Conservation (phyloP, 2,329 filamentous ascomycete species). For the Trichoderma endophyticum region DNA sequence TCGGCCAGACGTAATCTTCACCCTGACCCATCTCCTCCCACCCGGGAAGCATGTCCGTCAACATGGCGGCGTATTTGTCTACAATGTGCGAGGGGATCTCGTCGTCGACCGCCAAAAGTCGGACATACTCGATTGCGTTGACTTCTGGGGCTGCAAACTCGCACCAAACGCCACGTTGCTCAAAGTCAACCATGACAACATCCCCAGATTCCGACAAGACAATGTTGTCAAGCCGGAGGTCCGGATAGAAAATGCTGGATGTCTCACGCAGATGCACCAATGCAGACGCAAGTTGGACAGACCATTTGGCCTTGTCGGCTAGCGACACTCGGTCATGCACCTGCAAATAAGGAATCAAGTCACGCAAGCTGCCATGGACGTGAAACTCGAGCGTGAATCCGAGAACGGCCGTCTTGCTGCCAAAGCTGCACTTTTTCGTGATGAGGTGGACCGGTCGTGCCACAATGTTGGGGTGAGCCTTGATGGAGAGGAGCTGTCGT, state of each 20-base stretch:
- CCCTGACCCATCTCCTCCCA: slow-evolving; percentile 42
- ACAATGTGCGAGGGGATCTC: slow-evolving; percentile 40
- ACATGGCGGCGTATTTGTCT: slow-evolving; percentile 40
- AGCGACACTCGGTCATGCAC: slow-evolving; percentile 43
- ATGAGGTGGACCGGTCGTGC: slow-evolving; percentile 51
- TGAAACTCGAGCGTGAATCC: slow-evolving; percentile 58
- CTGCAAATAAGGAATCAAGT: slow-evolving; percentile 50
- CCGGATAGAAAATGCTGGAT: slow-evolving; percentile 52
- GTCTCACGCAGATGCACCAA: slow-evolving; percentile 48
- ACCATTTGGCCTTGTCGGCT: slow-evolving; percentile 51
- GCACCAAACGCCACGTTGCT: slow-evolving; percentile 61
- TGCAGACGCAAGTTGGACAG: slow-evolving; percentile 49
- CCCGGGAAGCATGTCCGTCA: slow-evolving; percentile 44
- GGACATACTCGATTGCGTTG: slow-evolving; percentile 56
- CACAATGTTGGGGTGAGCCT: slow-evolving; percentile 53
- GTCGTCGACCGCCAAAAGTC: slow-evolving; percentile 51
- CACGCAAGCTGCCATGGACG: slow-evolving; percentile 51
- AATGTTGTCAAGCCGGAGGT: slow-evolving; percentile 59
- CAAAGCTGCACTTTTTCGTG: slow-evolving; percentile 55
- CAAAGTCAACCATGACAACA: slow-evolving; percentile 58
- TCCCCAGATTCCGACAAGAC: slow-evolving; percentile 48
- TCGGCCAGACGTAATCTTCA: slow-evolving; percentile 48
- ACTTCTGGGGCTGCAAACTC: slow-evolving; percentile 60
- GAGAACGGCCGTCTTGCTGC: slow-evolving; percentile 52
- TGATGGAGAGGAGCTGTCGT: slow-evolving; percentile 50